A percentile compares a stretch with the other conserved stretches of the same genome.
Evolutionary conservation across 23 red algal species (phyloP).

Genomic region (Gracilariopsis chorda): DNA sequence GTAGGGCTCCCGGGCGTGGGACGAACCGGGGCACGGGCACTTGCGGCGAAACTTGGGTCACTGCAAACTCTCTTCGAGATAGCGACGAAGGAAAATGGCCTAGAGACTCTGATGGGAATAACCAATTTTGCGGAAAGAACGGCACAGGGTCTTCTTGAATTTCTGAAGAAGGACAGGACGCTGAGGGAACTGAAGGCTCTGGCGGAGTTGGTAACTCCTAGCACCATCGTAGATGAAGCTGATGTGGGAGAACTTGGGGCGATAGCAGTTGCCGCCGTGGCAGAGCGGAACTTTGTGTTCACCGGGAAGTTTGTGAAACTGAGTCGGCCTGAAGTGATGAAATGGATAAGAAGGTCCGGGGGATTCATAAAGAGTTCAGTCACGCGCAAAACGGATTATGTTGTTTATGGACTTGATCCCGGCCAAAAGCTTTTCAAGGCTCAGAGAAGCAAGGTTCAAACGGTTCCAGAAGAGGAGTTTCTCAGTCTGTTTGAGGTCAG

Average conservation of each 20-base stretch:
- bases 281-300: conserved; percentile 63
- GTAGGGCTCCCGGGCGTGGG: conserved; percentile 58
- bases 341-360: conserved; percentile 36
- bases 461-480: conserved; percentile 45
- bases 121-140: conserved; percentile 55
- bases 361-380: conserved; percentile 41
- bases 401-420: conserved; percentile 56
- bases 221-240: conserved; percentile 28
- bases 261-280: not conserved
- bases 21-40: conserved; percentile 20
- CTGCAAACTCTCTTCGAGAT: conserved; percentile 13
- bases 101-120: conserved; percentile 3
- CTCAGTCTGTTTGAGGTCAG: conserved; percentile 24
- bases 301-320: conserved; percentile 52
- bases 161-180: not conserved
- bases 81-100: not conserved
- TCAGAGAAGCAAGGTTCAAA: conserved; percentile 30
- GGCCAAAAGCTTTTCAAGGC: conserved; percentile 56
- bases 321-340: conserved; percentile 20
- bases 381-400: conserved; percentile 62
- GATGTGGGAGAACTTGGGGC: not conserved
- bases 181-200: conserved; percentile 44
- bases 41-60: conserved; percentile 17
- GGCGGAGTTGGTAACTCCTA: not conserved
- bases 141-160: conserved; percentile 28